These are phyloP conservation scores for Mycothermus thermophilus DNA, from an alignment of 495 filamentous ascomycete species.

Conservation along the genomic window DNA sequence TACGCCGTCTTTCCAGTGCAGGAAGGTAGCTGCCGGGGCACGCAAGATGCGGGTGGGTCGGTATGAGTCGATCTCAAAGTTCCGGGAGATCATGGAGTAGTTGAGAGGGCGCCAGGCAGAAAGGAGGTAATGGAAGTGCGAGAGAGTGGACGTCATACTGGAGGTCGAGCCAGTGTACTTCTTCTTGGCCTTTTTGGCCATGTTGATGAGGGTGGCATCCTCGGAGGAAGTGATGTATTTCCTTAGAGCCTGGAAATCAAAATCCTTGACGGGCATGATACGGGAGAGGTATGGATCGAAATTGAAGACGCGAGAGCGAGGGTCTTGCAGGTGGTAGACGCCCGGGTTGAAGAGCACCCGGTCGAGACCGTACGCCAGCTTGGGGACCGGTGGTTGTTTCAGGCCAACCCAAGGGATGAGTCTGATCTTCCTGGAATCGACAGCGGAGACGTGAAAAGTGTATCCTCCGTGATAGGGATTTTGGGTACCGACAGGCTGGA, in stretches of 20 bases:
- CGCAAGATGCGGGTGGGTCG: slow-evolving; percentile 58
- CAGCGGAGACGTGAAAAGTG: slow-evolving; percentile 10
- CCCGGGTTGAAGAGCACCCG: slow-evolving; percentile 92
- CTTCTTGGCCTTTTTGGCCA: slow-evolving; percentile 52
- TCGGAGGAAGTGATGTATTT: slow-evolving; percentile 80
- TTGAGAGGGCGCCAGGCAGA: slow-evolving; percentile 70
- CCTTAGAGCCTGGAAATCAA: slow-evolving; percentile 77
- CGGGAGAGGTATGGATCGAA: slow-evolving; percentile 86
- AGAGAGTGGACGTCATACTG: slow-evolving; percentile 78
- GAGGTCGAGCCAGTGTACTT: slow-evolving; percentile 93
- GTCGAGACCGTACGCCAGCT: slow-evolving; percentile 66
- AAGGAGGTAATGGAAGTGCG: slow-evolving; percentile 86
- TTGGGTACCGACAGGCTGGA: too few relatives aligned
- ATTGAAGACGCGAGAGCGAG: slow-evolving; percentile 76
- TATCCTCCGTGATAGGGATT: slow-evolving; percentile 1
- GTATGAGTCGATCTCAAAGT: slow-evolving; percentile 44
- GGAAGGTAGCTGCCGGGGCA: slow-evolving; percentile 64
- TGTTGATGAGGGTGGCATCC: slow-evolving; percentile 50
- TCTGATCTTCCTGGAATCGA: slow-evolving; percentile 17
- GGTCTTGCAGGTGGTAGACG: slow-evolving; percentile 82
- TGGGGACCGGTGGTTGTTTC: slow-evolving; percentile 48
- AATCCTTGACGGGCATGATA: slow-evolving; percentile 84
- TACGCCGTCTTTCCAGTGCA: slow-evolving; percentile 67
- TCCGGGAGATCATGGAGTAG: slow-evolving; percentile 44
- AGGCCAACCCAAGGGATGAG: slow-evolving; percentile 33